A percentile compares a stretch with the other conserved stretches of the same genome.
These are phyloP conservation scores for Lactifluus hygrophoroides DNA, from an alignment of 768 basidiomycete genomes.

Conservation along the genomic window DNA sequence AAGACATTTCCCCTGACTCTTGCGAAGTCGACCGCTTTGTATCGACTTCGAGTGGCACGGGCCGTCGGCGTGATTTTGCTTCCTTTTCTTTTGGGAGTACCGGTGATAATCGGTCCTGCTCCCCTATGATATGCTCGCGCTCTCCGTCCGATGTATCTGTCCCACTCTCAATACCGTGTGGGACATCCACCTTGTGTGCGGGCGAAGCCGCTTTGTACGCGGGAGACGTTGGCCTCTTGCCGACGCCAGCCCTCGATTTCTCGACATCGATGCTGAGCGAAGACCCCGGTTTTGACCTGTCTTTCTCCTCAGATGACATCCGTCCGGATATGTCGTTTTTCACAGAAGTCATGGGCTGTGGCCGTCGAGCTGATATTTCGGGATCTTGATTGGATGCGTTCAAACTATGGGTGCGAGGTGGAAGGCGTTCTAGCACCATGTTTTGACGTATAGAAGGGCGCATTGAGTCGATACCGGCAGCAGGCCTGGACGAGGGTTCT, in stretches of 20 bases:
- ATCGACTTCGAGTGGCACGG: slow-evolving; percentile 29
- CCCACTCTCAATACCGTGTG: slow-evolving; percentile 63
- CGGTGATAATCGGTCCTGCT: slow-evolving; percentile 1
- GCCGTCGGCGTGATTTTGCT: slow-evolving; percentile 4
- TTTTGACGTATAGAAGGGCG: slow-evolving; percentile 22
- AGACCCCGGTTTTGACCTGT: slow-evolving; percentile 20
- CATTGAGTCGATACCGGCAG: slow-evolving; percentile 21
- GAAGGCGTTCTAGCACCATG: slow-evolving; percentile 17
- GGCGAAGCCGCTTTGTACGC: slow-evolving; percentile 43
- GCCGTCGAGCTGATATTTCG: not conserved
- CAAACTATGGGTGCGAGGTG: slow-evolving; percentile 19
- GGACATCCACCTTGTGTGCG: slow-evolving; percentile 58
- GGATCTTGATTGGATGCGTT: not conserved
- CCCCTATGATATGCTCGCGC: slow-evolving; percentile 30
- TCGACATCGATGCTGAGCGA: slow-evolving; percentile 28
- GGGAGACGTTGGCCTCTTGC: slow-evolving; percentile 24
- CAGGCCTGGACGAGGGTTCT: not conserved
- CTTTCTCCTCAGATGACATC: slow-evolving; percentile 24
- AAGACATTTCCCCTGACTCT: slow-evolving; percentile 21
- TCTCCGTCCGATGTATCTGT: slow-evolving; percentile 60
- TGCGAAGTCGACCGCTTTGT: slow-evolving; percentile 19
- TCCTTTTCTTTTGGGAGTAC: slow-evolving; percentile 2
- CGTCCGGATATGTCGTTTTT: slow-evolving; percentile 19
- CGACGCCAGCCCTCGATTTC: slow-evolving; percentile 9
- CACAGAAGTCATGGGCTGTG: not conserved